phyloP scores from a whole-genome alignment of 371 early-diverging fungal species.

The Mucor plumbeus region DNA sequence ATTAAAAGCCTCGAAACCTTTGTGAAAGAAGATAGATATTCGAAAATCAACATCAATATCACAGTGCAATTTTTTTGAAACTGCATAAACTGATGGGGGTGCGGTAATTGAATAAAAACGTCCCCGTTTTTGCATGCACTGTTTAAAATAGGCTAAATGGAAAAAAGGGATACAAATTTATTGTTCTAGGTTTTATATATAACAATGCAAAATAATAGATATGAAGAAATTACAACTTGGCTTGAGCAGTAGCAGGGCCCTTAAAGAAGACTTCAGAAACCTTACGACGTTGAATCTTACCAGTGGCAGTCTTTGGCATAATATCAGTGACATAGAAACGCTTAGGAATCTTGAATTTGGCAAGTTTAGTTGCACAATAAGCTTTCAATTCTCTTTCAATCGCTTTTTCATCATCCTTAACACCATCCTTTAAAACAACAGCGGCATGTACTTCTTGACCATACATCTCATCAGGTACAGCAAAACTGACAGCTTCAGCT shows the following conservation, averaged over 20 bases:
- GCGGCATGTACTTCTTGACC: slow-evolving; percentile 87
- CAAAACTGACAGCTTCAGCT: slow-evolving; percentile 82
- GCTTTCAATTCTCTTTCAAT: slow-evolving; percentile 51
- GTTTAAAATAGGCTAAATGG: background rate
- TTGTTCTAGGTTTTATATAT: background rate
- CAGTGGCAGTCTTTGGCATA: slow-evolving; percentile 82
- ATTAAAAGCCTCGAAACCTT: too few relatives aligned
- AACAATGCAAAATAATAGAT: background rate
- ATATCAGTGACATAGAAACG: slow-evolving; percentile 70
- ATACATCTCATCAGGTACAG: slow-evolving; percentile 74
- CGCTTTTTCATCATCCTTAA: slow-evolving; percentile 34
- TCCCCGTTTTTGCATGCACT: too few relatives aligned
- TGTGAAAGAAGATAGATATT: too few relatives aligned
- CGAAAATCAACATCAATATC: too few relatives aligned
- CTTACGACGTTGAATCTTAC: slow-evolving; percentile 71
- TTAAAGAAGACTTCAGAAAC: slow-evolving; percentile 57
- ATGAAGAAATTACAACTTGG: slow-evolving; percentile 43
- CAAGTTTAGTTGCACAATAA: slow-evolving; percentile 61
- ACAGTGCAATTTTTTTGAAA: too few relatives aligned
- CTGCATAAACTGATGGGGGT: too few relatives aligned
- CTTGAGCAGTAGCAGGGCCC: slow-evolving; percentile 34
- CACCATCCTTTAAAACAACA: slow-evolving; percentile 55
- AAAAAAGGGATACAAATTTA: slow-evolving; percentile 4
- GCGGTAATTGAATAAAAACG: too few relatives aligned
- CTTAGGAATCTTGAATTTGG: slow-evolving; percentile 82